Base-by-base conservation (phyloP, 148 eudicot genomes). In the Rheum nobile region DNA sequence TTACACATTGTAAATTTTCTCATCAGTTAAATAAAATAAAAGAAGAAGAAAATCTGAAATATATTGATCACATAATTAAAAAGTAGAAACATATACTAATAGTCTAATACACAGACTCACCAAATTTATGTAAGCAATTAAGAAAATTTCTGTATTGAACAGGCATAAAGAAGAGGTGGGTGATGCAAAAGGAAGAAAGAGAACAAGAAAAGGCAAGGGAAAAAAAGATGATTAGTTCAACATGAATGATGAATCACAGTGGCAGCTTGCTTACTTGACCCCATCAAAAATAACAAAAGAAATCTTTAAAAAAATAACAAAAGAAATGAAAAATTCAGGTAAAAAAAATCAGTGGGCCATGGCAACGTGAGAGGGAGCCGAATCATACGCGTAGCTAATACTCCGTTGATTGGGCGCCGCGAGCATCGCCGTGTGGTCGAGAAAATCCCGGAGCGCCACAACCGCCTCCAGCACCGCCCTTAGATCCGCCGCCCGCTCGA, bases 391-490 rank as follows among this genome's bases (percentile, higher is more conserved):
- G 42, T 55, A 74, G 48, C 39, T 75, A 37, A 94, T 80, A n/a
- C 84, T 87, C 55, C 93, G 81, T 80, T 91, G 97, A 73, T 87
- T 80, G 19, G 98, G 98, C 97, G 86, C 71, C 4, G 97, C 96
- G 68, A 94, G 88, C 98, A 94, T 91, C 24, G 95, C 91, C 24
- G 98, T 94, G 68, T 94, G 98, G 81, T 94, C 98, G 77, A 94
- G 72, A 79, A 94, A 94, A 87, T 94, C 98, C 2, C 83, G 86
- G 14, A 94, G 81, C 0, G 85, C 87, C 43, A 85, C 89, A 17
- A 94, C 98, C 6, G 85, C 76, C 41, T 87, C 84, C 52, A 94
- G 46, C 5, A 94, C 77, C 26, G 48, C 28, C 44, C 85, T 81
- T 74, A 94, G 76, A 76, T 94, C 98, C 1, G 91, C 97, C 5